A percentile compares a stretch with the other conserved stretches of the same genome.
Conservation (phyloP, 257 asterid species). For the Eucommia ulmoides region DNA sequence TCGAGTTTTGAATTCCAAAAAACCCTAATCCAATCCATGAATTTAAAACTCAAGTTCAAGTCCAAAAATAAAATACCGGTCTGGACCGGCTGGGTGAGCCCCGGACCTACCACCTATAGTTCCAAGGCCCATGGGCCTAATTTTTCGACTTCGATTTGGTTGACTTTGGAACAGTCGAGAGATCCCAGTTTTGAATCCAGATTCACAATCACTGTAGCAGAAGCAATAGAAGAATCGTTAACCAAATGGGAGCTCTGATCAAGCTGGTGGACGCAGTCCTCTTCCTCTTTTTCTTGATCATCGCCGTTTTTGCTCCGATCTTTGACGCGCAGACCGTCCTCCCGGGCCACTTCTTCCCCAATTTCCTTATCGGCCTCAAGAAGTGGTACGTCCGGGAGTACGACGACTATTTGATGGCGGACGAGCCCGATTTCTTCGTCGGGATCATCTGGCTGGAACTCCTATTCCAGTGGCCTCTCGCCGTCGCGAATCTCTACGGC, state of each 20-base stretch:
- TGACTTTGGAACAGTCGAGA: too few relatives aligned
- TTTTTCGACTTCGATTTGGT: too few relatives aligned
- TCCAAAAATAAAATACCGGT: too few relatives aligned
- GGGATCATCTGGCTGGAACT: conserved; percentile 79
- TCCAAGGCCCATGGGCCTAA: too few relatives aligned
- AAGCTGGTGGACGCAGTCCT: conserved; percentile 43
- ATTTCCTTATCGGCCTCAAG: conserved; percentile 48
- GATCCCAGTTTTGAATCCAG: too few relatives aligned
- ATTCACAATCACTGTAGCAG: too few relatives aligned
- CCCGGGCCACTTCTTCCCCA: conserved; percentile 46
- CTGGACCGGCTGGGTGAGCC: too few relatives aligned
- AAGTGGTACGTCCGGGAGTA: conserved; percentile 50
- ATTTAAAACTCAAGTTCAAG: too few relatives aligned
- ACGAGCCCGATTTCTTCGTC: conserved; percentile 78
- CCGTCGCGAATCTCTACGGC: conserved; percentile 44
- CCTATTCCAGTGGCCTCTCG: conserved; percentile 78
- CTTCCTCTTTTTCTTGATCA: conserved; percentile 51
- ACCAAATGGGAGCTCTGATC: conserved; percentile 36
- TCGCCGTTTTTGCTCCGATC: conserved; percentile 66
- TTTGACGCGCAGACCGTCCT: conserved; percentile 61
- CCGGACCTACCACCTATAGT: too few relatives aligned
- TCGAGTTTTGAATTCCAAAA: too few relatives aligned
- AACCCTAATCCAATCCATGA: too few relatives aligned
- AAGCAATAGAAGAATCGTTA: background rate
- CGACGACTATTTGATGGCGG: conserved; percentile 54